These are phyloP conservation scores for Nemania sp. DNA, from an alignment of 2,329 filamentous ascomycete species.

Conservation along the genomic window DNA sequence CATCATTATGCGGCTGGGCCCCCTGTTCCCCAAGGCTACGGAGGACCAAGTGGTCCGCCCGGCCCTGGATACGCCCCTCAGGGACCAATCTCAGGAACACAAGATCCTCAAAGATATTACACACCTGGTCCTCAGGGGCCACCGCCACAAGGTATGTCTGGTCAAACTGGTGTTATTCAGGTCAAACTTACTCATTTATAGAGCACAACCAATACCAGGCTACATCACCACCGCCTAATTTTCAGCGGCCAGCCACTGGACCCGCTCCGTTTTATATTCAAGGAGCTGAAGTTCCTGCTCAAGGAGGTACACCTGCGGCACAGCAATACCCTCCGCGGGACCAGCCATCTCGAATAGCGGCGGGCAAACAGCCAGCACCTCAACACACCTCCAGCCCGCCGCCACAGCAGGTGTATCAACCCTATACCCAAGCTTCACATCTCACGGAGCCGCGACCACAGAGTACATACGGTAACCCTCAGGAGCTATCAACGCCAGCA, in stretches of 20 bases:
- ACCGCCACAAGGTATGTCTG: constrained; percentile 44
- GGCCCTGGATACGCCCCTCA: constrained; percentile 46
- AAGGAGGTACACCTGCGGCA: constrained; percentile 34
- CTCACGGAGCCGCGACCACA: constrained; percentile 59
- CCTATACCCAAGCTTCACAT: constrained; percentile 51
- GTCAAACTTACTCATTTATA: constrained; percentile 38
- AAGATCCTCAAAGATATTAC: constrained; percentile 71
- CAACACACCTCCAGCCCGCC: constrained; percentile 57
- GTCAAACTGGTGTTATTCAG: constrained; percentile 16
- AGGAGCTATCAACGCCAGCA: constrained; percentile 76
- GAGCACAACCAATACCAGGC: constrained; percentile 49
- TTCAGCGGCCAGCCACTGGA: constrained; percentile 56
- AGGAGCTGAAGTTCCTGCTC: constrained; percentile 56
- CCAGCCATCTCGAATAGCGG: constrained; percentile 52
- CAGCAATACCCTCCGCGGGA: constrained; percentile 58
- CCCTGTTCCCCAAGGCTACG: constrained; percentile 51
- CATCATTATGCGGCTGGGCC: constrained; percentile 66
- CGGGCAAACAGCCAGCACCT: constrained; percentile 53
- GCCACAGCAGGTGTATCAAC: constrained; percentile 49
- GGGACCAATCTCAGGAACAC: constrained; percentile 48
- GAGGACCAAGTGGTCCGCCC: constrained; percentile 38
- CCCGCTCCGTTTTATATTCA: constrained; percentile 69
- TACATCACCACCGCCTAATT: constrained; percentile 56
- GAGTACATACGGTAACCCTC: constrained; percentile 71
- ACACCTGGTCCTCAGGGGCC: constrained; percentile 57